Conservation (phyloP, 495 filamentous ascomycete genomes). For the Melanomma pulvis-pyrius region DNA sequence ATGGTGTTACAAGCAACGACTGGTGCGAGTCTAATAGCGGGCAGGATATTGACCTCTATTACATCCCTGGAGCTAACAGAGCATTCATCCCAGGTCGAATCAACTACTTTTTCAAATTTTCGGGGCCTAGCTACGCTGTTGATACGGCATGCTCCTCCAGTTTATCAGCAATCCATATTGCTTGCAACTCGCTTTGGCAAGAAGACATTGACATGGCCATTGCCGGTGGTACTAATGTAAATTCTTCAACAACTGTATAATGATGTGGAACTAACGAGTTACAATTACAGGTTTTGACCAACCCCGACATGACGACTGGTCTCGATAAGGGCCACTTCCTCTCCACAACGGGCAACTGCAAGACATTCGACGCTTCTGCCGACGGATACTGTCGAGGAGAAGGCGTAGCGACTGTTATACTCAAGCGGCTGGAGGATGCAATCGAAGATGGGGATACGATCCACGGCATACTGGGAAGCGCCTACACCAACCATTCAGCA, state of each 20-base stretch:
- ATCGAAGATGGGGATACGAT: conserved; percentile 41
- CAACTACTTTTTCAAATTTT: conserved; percentile 37
- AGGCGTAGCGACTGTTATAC: conserved; percentile 47
- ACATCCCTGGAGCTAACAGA: conserved; percentile 37
- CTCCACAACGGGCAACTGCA: conserved; percentile 37
- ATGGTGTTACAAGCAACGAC: conserved; percentile 44
- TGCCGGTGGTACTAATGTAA: conserved; percentile 40
- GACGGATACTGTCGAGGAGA: conserved; percentile 48
- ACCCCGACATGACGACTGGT: conserved; percentile 34
- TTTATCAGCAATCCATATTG: conserved; percentile 38
- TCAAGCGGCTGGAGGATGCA: conserved; percentile 38
- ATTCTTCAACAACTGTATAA: too few species aligned
- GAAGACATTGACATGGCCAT: conserved; percentile 34
- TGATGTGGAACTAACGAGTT: too few species aligned
- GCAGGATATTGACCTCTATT: conserved; percentile 39
- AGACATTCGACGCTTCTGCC: conserved; percentile 37
- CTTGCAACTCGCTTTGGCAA: conserved; percentile 34
- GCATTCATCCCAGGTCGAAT: conserved; percentile 42
- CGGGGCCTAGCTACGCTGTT: conserved; percentile 30
- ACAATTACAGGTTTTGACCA: too few species aligned
- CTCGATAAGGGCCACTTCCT: conserved; percentile 39
- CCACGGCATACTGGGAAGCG: conserved; percentile 35
- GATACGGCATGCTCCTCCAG: conserved; percentile 47
- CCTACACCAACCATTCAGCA: conserved; percentile 43
- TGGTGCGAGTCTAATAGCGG: conserved; percentile 34